Evolutionary conservation across 2,329 filamentous ascomycete species (phyloP).

Genomic region (Nothopassalora personata): DNA sequence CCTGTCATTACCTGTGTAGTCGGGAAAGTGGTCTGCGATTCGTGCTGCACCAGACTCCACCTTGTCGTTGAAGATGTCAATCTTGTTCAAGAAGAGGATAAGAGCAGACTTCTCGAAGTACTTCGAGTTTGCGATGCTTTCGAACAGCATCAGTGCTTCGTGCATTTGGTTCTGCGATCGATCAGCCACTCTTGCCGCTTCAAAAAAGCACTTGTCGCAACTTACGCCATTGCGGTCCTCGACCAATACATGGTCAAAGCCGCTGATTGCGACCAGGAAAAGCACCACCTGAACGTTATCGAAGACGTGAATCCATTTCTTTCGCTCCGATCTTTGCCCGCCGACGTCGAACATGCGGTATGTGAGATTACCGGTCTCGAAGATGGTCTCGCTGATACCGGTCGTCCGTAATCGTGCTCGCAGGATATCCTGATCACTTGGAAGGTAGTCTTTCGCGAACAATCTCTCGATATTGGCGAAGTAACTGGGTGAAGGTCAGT

Average conservation of each 20-base stretch:
- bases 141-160: conserved; percentile 50
- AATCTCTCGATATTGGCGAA: conserved; percentile 63
- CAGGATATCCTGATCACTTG: conserved; percentile 89
- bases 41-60: conserved; percentile 42
- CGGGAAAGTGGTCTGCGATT: conserved; percentile 47
- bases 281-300: conserved; percentile 89
- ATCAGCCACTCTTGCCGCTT: background rate
- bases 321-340: conserved; percentile 84
- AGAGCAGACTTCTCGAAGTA: conserved; percentile 49
- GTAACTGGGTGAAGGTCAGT: conserved; percentile 56
- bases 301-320: conserved; percentile 97
- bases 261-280: conserved; percentile 91
- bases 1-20: conserved; percentile 41
- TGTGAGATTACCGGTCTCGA: conserved; percentile 84
- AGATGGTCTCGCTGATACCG: conserved; percentile 91
- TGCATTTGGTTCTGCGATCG: conserved; percentile 50
- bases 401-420: conserved; percentile 87
- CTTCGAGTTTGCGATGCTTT: conserved; percentile 49
- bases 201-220: background rate
- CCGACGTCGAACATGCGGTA: conserved; percentile 97
- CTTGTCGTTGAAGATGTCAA: conserved; percentile 49
- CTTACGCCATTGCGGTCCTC: conserved; percentile 94
- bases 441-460: conserved; percentile 68
- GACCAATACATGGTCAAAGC: conserved; percentile 92
- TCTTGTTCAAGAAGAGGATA: conserved; percentile 51